Evolutionary conservation across 2,329 filamentous ascomycete genomes (phyloP), one percentile per base, ranked within the genome.

Genomic region (Xylaria hypoxylon): DNA sequence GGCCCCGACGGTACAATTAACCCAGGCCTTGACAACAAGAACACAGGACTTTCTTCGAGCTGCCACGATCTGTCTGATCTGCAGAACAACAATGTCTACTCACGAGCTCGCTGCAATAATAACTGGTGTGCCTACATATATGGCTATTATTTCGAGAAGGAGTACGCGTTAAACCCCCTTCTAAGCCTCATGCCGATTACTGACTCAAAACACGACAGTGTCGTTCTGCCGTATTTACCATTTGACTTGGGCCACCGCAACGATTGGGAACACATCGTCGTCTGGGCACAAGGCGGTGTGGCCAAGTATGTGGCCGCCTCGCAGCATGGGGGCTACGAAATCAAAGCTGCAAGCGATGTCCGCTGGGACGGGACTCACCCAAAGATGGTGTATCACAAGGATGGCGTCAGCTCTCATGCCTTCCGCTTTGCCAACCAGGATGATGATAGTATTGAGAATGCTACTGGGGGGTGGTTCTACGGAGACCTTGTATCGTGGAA

Each of bases 141-240:
- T 72, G 80, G 77, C 67, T 83, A 83, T 73, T 83, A 82, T 73
- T 83, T 83, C 60, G 81, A 83, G 68, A 82, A 82, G 74, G 81
- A 83, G 62, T 65, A 61, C 22, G 61, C n/a, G 24, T 17, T 5
- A 2, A 61, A 22, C 13, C 31, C 15, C 40, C 33, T 7, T 26
- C 24, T 15, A 59, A 4, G 22, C 19, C 19, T n/a, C 15, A 13
- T 4, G 31, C 35, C 19, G 7, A 40, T 28, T 17, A n/a, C 22
- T 35, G 6, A 17, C 65, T 48, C 33, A 19, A 19, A 33, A 22
- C 7, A 22, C 5, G 10, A 42, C 26, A 67, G 65, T 73, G 77
- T 79, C 2, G 74, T 75, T 2, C 26, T 77, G 22, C 57, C 69
- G 24, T 61, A 75, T 62, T 50, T 76, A 17, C 68, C 77, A 19